Base-by-base conservation (phyloP, 441 rosid genomes). In the Macaranga tanarius region DNA sequence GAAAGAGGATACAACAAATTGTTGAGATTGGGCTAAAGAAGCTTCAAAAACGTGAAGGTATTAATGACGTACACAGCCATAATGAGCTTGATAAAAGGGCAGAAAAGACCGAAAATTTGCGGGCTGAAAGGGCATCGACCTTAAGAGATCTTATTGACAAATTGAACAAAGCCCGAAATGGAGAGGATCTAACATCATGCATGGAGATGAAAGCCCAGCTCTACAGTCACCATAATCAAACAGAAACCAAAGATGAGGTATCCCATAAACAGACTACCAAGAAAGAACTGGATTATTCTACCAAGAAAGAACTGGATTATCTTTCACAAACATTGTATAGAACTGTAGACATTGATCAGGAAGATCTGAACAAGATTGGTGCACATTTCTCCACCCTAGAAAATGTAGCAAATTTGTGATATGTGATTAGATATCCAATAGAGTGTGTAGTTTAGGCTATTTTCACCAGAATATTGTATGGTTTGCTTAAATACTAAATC, bases 141-240 rank as follows among this genome's bases (percentile, higher is more conserved):
- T 66, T 88, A 68, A 84, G 31, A 72, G 93, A 95, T 63, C 82
- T 91, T 64, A 78, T 80, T 4, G 98, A 88, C 50, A 92, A 88
- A 84, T 70, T 92, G 79, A 90, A 86, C 85, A 90, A 87, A 86
- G 92, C 92, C 73, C 87, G 92, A 70, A 91, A 75, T 25, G 96
- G 86, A 62, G 97, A 89, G 59, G 98, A 95, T 85, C 81, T 93
- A 63, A 87, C 86, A 72, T 83, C 88, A 73, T 91, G 93, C 78
- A 51, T 79, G 71, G 97, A 90, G 71, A 78, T 88, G 76, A 92
- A 85, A 81, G 76, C 89, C 42, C 90, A 85, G 76, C 85, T 90
- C 58, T 76, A 67, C 48, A 42, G 51, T 70, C 72, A 56, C 15
- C 75, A 40, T 22, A 65, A 45, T 34, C 45, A 69, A 72, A 48